These are phyloP conservation scores for Bretschneidera sinensis DNA, from an alignment of 345 rosid genomes.

Conservation along the genomic window DNA sequence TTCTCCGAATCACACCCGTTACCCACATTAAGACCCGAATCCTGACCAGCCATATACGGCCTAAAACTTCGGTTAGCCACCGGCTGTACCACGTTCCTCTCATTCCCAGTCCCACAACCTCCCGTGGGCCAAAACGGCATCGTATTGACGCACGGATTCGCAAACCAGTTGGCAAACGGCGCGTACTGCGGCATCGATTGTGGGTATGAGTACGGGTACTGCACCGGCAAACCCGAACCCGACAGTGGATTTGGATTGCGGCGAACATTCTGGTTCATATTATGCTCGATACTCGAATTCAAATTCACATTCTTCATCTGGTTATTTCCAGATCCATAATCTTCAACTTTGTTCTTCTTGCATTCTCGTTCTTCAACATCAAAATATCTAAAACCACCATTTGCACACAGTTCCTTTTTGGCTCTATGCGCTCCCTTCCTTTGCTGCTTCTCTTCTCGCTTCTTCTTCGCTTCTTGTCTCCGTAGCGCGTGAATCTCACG, in stretches of 20 bases:
- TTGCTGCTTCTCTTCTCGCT: slow-evolving; percentile 39
- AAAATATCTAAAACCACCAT: not conserved
- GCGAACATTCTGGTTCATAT: not conserved
- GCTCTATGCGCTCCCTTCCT: slow-evolving; percentile 10
- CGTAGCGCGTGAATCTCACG: slow-evolving; percentile 34
- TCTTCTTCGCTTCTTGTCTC: slow-evolving; percentile 42
- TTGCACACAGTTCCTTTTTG: not conserved
- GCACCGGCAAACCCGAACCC: slow-evolving; percentile 20
- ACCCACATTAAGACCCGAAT: slow-evolving; percentile 9
- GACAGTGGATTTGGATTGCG: not conserved
- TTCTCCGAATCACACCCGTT: slow-evolving; percentile 32
- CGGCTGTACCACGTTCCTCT: slow-evolving; percentile 18
- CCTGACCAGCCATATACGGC: slow-evolving; percentile 17
- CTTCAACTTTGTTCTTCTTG: slow-evolving; percentile 23
- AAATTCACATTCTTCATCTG: slow-evolving; percentile 9
- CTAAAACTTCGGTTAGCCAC: slow-evolving; percentile 12
- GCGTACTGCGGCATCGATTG: slow-evolving; percentile 11
- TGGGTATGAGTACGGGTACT: slow-evolving; percentile 17
- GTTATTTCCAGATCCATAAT: slow-evolving; percentile 6
- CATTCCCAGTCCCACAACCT: slow-evolving; percentile 10
- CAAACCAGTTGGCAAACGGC: slow-evolving; percentile 20
- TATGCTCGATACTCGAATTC: slow-evolving; percentile 9
- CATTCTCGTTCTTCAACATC: slow-evolving; percentile 13
- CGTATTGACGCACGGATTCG: slow-evolving; percentile 16
- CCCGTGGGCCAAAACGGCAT: slow-evolving; percentile 19